Evolutionary conservation across 805 yeast species (phyloP).

Genomic region (Saccharomycopsis synnaedendra): DNA sequence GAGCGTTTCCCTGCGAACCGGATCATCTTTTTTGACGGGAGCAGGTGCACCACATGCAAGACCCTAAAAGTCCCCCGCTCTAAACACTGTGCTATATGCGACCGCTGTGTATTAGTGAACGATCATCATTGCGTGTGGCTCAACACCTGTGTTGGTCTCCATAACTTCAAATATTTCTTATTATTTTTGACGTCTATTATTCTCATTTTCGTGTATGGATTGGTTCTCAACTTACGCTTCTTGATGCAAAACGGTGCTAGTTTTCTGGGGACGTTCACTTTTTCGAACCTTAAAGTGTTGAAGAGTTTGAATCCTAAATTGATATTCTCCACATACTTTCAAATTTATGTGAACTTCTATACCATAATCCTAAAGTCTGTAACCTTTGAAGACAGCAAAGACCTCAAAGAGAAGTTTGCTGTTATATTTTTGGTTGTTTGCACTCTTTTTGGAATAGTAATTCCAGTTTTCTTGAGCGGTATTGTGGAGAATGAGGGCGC

Average conservation of each 20-base stretch:
- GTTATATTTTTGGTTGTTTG: slow-evolving; percentile 7
- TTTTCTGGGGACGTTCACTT: neutral
- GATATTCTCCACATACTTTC: slow-evolving; percentile 3
- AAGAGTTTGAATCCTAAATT: neutral
- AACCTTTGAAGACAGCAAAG: neutral
- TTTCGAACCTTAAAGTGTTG: neutral
- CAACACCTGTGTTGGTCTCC: slow-evolving; percentile 64
- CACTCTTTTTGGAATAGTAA: slow-evolving; percentile 2
- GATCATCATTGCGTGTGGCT: slow-evolving; percentile 73
- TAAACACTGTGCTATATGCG: slow-evolving; percentile 64
- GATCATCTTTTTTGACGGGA: slow-evolving; percentile 38
- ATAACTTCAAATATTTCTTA: slow-evolving; percentile 52
- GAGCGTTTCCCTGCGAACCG: slow-evolving; percentile 31
- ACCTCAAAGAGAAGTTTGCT: slow-evolving; percentile 6
- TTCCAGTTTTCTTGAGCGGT: slow-evolving; percentile 1
- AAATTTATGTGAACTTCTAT: slow-evolving; percentile 6
- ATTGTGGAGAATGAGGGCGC: slow-evolving; percentile 41
- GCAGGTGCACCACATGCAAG: slow-evolving; percentile 46
- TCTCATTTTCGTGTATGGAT: slow-evolving; percentile 33
- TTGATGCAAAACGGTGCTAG: neutral
- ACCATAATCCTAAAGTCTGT: neutral
- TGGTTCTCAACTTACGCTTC: slow-evolving; percentile 18
- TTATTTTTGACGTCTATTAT: slow-evolving; percentile 40
- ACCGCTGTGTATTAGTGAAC: slow-evolving; percentile 45
- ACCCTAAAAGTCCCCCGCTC: slow-evolving; percentile 60